Evolutionary conservation across 106 monocot species (phyloP).

Genomic region (Allium fistulosum): DNA sequence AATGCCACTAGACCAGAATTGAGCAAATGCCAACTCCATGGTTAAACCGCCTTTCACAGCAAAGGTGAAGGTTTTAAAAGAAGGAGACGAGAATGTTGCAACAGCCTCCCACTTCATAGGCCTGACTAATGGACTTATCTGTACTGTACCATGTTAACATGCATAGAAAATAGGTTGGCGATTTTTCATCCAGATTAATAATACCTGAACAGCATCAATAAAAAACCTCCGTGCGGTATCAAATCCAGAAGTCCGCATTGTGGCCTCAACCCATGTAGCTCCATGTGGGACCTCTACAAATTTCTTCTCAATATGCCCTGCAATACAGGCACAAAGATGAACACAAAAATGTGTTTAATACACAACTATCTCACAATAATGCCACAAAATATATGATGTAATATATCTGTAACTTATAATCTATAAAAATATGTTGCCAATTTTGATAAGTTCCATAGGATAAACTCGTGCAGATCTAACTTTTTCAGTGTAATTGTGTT

Average conservation of each 20-base stretch:
- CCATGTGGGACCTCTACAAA: constrained; percentile 86
- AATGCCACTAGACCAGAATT: constrained; percentile 97
- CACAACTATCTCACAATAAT: too few relatives aligned
- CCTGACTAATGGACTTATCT: constrained; percentile 77
- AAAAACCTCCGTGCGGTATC: constrained; percentile 83
- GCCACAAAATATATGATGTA: too few relatives aligned
- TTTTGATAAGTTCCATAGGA: too few relatives aligned
- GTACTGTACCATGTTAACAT: constrained; percentile 21
- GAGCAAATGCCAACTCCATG: constrained; percentile 78
- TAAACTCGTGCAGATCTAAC: too few relatives aligned
- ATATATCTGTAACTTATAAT: too few relatives aligned
- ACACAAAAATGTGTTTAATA: not conserved
- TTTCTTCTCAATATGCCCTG: constrained; percentile 76
- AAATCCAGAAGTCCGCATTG: constrained; percentile 67
- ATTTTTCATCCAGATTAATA: not conserved
- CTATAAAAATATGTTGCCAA: too few relatives aligned
- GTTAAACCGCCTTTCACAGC: constrained; percentile 70
- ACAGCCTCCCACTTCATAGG: constrained; percentile 83
- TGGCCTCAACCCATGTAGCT: constrained; percentile 91
- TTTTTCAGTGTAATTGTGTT: too few relatives aligned
- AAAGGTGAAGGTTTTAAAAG: constrained; percentile 67
- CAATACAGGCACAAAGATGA: not conserved
- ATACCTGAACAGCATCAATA: constrained; percentile 81
- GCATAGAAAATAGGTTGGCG: not conserved
- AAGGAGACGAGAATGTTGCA: constrained; percentile 81